Base-by-base conservation (phyloP, 805 yeast genomes). In the Sungouiella thailandica region DNA sequence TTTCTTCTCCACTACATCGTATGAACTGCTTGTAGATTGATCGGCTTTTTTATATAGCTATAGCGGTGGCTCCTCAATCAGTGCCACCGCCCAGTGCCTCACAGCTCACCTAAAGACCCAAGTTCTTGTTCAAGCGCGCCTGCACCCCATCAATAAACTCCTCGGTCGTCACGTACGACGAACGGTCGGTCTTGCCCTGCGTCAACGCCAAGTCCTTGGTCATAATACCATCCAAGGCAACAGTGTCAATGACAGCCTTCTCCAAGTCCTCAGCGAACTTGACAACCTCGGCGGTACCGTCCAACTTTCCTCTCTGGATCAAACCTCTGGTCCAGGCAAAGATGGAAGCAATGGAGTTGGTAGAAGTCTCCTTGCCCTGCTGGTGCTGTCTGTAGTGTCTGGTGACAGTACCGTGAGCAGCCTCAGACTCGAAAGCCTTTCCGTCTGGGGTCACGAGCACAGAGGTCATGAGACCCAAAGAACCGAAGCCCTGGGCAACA, bases 261-360 rank as follows among this genome's bases (percentile, higher is more conserved):
- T 83, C 93, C 46, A 83, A 68, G 27, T 62, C 55, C 43, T 78
- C 63, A 26, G 84, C 88, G 53, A 83, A 83, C 29, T 71, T 62
- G 29, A 78, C 75, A 33, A 83, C 85, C 3, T 77, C 84, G 20
- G 82, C 83, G 17, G 88, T 83, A 23, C 59, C 60, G 55, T 83
- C 93, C 46, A 83, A 65, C 55, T 72, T 78, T 51, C 90, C 93
- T 72, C 93, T 80, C 60, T 83, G 87, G 43, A 79, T 77, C 35
- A 83, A 60, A 55, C 90, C 93, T 62, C 89, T 74, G n/a, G 88
- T 58, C 93, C 93, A 83, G 19, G 93, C 93, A 49, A 82, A 83
- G 38, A 83, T 83, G 13, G 88, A 80, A 4, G 93, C 93, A 58
- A 83, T 83, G 6, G 93, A 83, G 63, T 83, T 83, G 35, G 93